Percentiles rank a stretch among this genome's conserved stretches.
phyloP scores from a whole-genome alignment of 345 rosid genomes.

The Citrus glauca region DNA sequence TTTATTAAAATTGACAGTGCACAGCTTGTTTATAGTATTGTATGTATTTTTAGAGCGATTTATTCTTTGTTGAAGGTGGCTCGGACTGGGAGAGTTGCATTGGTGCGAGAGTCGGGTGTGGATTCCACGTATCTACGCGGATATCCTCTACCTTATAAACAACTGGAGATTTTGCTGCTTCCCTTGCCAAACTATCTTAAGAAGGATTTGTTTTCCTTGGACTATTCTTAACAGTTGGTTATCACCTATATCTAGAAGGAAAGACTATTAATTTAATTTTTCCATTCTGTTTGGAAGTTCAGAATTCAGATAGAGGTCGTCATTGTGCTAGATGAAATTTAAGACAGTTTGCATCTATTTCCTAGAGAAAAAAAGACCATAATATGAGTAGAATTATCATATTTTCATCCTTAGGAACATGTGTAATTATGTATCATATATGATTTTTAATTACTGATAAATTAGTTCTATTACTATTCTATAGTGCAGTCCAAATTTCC shows the following conservation, averaged over 20 bases:
- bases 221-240: no score
- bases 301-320: neutral
- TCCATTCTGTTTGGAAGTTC: neutral
- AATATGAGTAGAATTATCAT: no score
- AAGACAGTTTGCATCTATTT: neutral
- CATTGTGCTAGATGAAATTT: neutral
- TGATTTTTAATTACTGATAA: no score
- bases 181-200: neutral
- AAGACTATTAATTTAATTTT: neutral
- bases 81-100: conserved; percentile 67
- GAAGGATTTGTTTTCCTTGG: neutral
- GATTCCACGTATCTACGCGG: conserved; percentile 66
- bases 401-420: no score
- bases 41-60: neutral
- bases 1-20: neutral
- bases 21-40: neutral
- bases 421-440: no score
- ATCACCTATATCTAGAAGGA: neutral
- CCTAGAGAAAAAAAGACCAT: neutral
- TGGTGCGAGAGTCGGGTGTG: conserved; percentile 70
- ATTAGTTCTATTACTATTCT: no score
- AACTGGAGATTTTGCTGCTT: neutral
- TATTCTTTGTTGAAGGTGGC: conserved; percentile 52
- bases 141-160: conserved; percentile 50
- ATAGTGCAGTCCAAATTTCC: no score